Base-by-base conservation (phyloP, 139 green algal genomes). In the Coelastrella sp. region DNA sequence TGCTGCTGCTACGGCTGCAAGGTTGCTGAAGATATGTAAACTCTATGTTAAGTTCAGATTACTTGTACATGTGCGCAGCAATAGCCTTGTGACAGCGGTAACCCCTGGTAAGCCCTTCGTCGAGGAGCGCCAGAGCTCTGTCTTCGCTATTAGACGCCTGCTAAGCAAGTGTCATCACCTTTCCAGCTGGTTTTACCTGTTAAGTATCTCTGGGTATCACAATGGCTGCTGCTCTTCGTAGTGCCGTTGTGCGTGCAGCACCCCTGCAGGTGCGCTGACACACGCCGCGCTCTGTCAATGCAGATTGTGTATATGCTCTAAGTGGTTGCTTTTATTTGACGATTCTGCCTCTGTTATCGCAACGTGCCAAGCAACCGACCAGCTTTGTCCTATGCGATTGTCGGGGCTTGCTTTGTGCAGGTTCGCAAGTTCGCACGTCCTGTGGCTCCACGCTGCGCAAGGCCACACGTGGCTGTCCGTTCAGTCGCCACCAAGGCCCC, bases 401-500 rank as follows among this genome's bases (percentile, higher is more conserved):
- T 64, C 30, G 17, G 21, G 17, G 17, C 27, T 21, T 21, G 27
- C 4, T 19, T 30, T 27, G 25, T 82, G 75, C 53, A 82, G 75
- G 37, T 38, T 21, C 75, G 75, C n/a, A 69, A 23, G 53, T 38
- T 82, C 6, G 75, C 53, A 19, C 37, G 35, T 35, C 53, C 75
- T 38, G 53, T 60, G 27, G 17, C 63, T 35, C 32, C 34, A 37
- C 75, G 75, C 51, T 27, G 21, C 35, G 9, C 66, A 6, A 51
- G 75, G 35, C 53, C 75, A 19, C 17, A 43, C 4, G 75, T 82
- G 35, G 23, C 35, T 32, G 75, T 82, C 69, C 82, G 82, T 43
- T 82, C 69, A 30, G 69, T 82, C 2, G 69, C 82, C 69, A 82
- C 82, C 41, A 87, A 87, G 82, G 82, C 69, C n/a, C 82, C 85